These are phyloP conservation scores for Pseudopyricularia cyperi DNA, from an alignment of 2,329 filamentous ascomycete species.

Conservation along the genomic window DNA sequence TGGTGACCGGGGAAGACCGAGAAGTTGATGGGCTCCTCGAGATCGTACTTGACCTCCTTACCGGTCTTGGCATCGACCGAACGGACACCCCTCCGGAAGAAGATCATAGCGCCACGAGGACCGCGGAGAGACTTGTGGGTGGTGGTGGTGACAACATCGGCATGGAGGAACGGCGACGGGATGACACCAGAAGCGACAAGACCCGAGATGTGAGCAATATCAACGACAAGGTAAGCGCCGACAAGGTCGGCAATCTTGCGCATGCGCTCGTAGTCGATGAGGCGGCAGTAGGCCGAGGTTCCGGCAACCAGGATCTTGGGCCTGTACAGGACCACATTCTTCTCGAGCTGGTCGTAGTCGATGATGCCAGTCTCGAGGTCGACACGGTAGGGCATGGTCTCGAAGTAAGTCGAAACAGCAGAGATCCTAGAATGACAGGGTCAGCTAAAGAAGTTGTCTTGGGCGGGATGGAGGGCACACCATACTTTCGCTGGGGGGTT, in stretches of 20 bases:
- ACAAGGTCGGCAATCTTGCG: slow-evolving; percentile 88
- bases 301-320: slow-evolving; percentile 94
- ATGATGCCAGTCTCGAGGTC: slow-evolving; percentile 86
- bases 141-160: slow-evolving; percentile 95
- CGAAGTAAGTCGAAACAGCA: slow-evolving; percentile 95
- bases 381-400: slow-evolving; percentile 94
- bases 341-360: slow-evolving; percentile 87
- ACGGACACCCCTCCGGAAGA: slow-evolving; percentile 95
- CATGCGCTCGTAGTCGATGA: slow-evolving; percentile 96
- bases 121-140: slow-evolving; percentile 98
- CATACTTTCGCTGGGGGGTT: slow-evolving; percentile 79
- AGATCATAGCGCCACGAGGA: slow-evolving; percentile 98
- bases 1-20: slow-evolving; percentile 99
- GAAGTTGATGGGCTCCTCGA: slow-evolving; percentile 95
- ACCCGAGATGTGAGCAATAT: slow-evolving; percentile 98
- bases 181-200: slow-evolving; percentile 88
- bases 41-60: slow-evolving; percentile 80
- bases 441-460: not conserved
- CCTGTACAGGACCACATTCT: slow-evolving; percentile 82
- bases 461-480: slow-evolving; percentile 7
- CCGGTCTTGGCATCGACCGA: slow-evolving; percentile 82
- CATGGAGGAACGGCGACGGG: slow-evolving; percentile 80
- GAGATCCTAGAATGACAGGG: slow-evolving; percentile 55
- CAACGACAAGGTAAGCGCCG: slow-evolving; percentile 87
- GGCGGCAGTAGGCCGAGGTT: slow-evolving; percentile 94